Evolutionary conservation across 305 asterid genomes (phyloP).

Genomic region (Fraxinus velutina): DNA sequence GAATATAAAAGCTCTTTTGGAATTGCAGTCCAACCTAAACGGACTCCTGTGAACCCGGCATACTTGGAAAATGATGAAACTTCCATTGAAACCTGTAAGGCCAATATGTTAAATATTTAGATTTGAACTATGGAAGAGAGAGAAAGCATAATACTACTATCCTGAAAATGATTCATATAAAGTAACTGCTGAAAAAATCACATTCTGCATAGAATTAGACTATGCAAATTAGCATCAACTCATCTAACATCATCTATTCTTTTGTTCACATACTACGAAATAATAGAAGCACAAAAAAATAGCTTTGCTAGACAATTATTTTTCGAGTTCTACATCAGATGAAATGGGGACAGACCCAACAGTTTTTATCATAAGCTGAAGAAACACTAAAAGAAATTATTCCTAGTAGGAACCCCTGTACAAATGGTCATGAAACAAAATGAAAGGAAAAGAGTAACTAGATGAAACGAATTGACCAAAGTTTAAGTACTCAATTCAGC

Average conservation of each 20-base stretch:
- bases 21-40: conserved; percentile 95
- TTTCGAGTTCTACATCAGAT: not conserved
- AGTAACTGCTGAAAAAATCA: not conserved
- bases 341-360: not conserved
- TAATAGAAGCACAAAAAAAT: not conserved
- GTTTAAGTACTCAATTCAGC: not conserved
- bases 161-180: not conserved
- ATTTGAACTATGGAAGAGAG: not conserved
- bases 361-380: not conserved
- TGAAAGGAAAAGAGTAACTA: not conserved
- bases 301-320: not conserved
- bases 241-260: not conserved
- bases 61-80: conserved; percentile 93
- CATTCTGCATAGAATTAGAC: not conserved
- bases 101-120: not conserved
- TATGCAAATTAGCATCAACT: not conserved
- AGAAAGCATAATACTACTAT: not conserved
- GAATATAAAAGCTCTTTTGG: conserved; percentile 79
- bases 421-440: not conserved
- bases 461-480: not conserved
- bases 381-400: not conserved
- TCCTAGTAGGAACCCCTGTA: not conserved
- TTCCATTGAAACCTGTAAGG: conserved; percentile 89
- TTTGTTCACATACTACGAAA: not conserved
- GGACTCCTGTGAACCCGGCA: conserved; percentile 99